phyloP scores from a whole-genome alignment of 257 asterid genomes.

The Rehmannia glutinosa region DNA sequence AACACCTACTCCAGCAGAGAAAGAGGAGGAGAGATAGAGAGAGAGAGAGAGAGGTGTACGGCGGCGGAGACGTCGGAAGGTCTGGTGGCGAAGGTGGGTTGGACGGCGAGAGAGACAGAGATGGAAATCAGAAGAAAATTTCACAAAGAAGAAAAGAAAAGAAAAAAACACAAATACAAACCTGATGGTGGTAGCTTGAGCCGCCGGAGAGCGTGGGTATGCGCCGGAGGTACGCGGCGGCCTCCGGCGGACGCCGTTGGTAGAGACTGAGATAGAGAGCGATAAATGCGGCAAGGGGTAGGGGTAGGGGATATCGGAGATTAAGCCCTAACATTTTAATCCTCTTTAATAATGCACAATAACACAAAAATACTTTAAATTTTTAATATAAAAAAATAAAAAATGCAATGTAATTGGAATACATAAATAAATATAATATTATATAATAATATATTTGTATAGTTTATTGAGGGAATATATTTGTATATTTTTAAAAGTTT shows the following conservation, averaged over 20 bases:
- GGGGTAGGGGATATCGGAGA: background rate
- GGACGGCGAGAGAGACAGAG: background rate
- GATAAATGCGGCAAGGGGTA: too few relatives aligned
- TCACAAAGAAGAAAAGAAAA: background rate
- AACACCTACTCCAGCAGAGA: background rate
- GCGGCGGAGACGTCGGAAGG: background rate
- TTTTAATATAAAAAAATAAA: too few relatives aligned
- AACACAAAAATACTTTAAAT: too few relatives aligned
- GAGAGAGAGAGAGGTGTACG: background rate
- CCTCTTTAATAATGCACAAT: too few relatives aligned
- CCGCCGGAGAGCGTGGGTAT: too few relatives aligned
- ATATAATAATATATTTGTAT: too few relatives aligned
- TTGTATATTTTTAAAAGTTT: too few relatives aligned
- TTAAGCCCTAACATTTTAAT: background rate
- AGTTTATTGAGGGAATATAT: too few relatives aligned
- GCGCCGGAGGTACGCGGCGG: background rate
- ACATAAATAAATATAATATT: too few relatives aligned
- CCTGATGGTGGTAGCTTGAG: background rate
- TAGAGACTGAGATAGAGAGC: background rate
- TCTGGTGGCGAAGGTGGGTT: background rate
- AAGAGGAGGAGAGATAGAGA: too few relatives aligned
- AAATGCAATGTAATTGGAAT: too few relatives aligned
- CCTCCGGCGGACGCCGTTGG: constrained; percentile 1
- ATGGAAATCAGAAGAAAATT: background rate
- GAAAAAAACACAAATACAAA: background rate